Percentiles rank a stretch among this genome's conserved stretches.
These are phyloP conservation scores for Lithospermum erythrorhizon DNA, from an alignment of 257 asterid species.

Conservation along the genomic window DNA sequence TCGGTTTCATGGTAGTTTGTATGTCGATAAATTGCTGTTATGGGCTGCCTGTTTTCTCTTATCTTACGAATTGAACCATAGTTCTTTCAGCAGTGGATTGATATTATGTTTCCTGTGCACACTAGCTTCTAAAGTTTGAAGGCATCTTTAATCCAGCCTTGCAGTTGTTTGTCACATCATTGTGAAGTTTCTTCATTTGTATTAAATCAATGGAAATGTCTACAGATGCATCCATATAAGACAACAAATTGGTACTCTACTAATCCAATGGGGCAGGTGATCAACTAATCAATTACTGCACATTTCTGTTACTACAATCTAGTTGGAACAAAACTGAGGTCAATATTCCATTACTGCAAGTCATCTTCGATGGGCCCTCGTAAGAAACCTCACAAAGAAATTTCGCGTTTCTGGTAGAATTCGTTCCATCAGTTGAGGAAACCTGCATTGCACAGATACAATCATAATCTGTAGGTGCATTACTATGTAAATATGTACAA, in stretches of 20 bases:
- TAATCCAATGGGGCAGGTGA: conserved; percentile 9
- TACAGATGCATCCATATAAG: conserved; percentile 23
- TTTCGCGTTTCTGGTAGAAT: conserved; percentile 69
- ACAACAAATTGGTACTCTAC: conserved; percentile 24
- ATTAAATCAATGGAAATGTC: background rate
- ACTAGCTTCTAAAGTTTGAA: background rate
- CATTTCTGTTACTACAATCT: conserved; percentile 33
- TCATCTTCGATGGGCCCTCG: conserved; percentile 43
- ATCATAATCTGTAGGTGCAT: background rate
- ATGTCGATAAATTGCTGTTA: background rate
- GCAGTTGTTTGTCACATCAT: background rate
- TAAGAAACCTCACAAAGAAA: conserved; percentile 59
- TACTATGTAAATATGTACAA: too few relatives aligned
- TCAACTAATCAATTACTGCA: conserved; percentile 36
- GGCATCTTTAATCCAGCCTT: background rate
- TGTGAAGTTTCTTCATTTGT: too few relatives aligned
- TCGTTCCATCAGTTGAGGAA: conserved; percentile 51
- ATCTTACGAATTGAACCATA: background rate
- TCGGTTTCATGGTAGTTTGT: background rate
- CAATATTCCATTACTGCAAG: conserved; percentile 26
- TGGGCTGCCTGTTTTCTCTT: background rate
- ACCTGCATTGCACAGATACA: conserved; percentile 40
- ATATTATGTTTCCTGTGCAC: background rate
- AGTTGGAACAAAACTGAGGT: conserved; percentile 35
- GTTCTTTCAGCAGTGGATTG: background rate